Evolutionary conservation across 192 early-diverging fungal species (phyloP).

Genomic region (Spizellomyces sp.): DNA sequence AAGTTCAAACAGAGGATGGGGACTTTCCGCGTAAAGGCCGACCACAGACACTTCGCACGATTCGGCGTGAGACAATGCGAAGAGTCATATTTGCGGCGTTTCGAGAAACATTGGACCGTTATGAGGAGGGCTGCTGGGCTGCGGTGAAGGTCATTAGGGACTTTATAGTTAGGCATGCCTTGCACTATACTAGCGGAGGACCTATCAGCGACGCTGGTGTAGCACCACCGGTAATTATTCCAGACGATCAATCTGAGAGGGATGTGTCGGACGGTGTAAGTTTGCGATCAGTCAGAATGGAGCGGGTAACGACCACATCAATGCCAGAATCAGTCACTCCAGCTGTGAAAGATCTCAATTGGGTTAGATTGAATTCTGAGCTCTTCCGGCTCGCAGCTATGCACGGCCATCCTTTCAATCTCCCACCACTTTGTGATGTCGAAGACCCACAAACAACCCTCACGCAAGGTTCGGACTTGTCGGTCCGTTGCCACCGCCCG

Average conservation of each 20-base stretch:
- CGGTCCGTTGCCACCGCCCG: constrained; percentile 14
- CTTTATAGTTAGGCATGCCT: constrained; percentile 13
- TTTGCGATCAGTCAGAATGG: background rate
- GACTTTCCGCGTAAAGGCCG: background rate
- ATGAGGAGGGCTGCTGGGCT: constrained; percentile 30
- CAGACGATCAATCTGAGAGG: constrained; percentile 28
- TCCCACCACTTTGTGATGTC: constrained; percentile 24
- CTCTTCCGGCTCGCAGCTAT: constrained; percentile 15
- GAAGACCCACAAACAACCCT: constrained; percentile 12
- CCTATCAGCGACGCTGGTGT: background rate
- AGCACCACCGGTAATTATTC: background rate
- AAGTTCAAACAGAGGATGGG: constrained; percentile 1
- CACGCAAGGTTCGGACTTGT: constrained; percentile 5
- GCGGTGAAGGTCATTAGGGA: constrained; percentile 23
- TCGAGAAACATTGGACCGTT: constrained; percentile 24
- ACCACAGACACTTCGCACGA: background rate
- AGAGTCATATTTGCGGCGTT: constrained; percentile 10
- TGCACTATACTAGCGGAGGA: constrained; percentile 15
- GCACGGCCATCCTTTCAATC: constrained; percentile 27
- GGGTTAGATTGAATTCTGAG: constrained; percentile 25
- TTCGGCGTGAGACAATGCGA: constrained; percentile 26
- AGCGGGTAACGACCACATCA: background rate
- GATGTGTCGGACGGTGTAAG: constrained; percentile 23
- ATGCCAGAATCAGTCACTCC: background rate
- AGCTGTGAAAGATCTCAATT: constrained; percentile 20